These are phyloP conservation scores for Penicillium parvum DNA, from an alignment of 495 filamentous ascomycete genomes.

Conservation along the genomic window DNA sequence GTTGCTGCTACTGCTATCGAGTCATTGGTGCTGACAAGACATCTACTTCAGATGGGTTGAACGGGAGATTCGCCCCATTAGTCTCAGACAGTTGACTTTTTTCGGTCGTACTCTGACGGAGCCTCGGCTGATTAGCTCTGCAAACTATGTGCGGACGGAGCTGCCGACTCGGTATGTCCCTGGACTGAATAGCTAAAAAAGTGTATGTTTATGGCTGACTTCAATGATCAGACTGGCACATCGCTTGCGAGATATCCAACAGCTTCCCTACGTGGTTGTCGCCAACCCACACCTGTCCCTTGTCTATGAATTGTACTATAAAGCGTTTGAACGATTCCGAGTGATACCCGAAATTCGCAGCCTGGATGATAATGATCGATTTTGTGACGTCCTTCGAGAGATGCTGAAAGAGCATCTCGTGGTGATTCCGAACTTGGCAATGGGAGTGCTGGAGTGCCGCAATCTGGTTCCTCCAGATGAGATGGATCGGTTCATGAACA, in stretches of 20 bases:
- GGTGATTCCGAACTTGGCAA: conserved; percentile 89
- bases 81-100: conserved; percentile 87
- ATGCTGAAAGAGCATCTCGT: conserved; percentile 84
- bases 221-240: conserved; percentile 71
- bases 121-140: conserved; percentile 80
- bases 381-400: conserved; percentile 74
- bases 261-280: conserved; percentile 89
- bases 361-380: conserved; percentile 83
- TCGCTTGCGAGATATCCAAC: conserved; percentile 95
- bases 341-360: conserved; percentile 77
- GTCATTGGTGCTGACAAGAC: neutral
- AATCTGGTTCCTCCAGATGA: conserved; percentile 71
- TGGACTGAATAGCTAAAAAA: neutral
- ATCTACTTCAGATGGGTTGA: conserved; percentile 76
- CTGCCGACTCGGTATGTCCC: conserved; percentile 74
- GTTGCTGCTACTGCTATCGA: too few relatives aligned
- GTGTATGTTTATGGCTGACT: too few relatives aligned
- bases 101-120: conserved; percentile 91
- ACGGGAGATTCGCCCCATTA: conserved; percentile 79
- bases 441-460: conserved; percentile 86
- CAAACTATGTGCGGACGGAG: conserved; percentile 95
- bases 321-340: conserved; percentile 86
- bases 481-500: conserved; percentile 94
- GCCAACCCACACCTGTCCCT: conserved; percentile 91
- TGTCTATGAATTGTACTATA: conserved; percentile 96